Evolutionary conservation across 371 early-diverging fungal genomes (phyloP).

Genomic region (Apophysomyces variabilis): DNA sequence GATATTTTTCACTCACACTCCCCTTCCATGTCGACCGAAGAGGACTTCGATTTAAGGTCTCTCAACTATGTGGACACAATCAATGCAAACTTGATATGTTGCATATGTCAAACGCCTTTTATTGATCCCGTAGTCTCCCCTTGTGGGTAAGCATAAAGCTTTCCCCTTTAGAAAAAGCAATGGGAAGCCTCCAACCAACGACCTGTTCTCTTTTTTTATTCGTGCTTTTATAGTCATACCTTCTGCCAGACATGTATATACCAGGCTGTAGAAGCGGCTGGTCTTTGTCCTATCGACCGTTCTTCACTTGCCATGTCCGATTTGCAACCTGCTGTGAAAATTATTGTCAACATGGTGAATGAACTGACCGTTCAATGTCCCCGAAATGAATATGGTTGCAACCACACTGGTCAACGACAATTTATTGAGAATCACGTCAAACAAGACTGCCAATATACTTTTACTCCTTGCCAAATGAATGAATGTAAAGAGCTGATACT

Average conservation of each 20-base stretch:
- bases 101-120: conserved; percentile 67
- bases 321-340: conserved; percentile 63
- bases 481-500: conserved; percentile 61
- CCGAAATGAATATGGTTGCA: conserved; percentile 60
- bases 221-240: conserved; percentile 57
- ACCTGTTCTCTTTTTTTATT: neutral
- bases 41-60: conserved; percentile 35
- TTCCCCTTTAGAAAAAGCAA: neutral
- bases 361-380: conserved; percentile 69
- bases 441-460: conserved; percentile 62
- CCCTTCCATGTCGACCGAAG: neutral
- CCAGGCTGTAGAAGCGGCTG: conserved; percentile 55
- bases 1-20: neutral
- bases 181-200: too few relatives aligned
- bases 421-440: conserved; percentile 60
- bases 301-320: conserved; percentile 44
- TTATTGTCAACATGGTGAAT: conserved; percentile 71
- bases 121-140: conserved; percentile 56
- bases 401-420: conserved; percentile 63
- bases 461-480: conserved; percentile 58
- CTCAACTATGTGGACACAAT: conserved; percentile 42
- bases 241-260: conserved; percentile 69
- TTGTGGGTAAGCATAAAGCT: conserved; percentile 47
- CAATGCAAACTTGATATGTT: conserved; percentile 65
- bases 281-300: conserved; percentile 72